Evolutionary conservation across 108 stramenopile species (phyloP), one percentile per base, ranked within the genome.

Genomic region (Cyclotella distinguenda): DNA sequence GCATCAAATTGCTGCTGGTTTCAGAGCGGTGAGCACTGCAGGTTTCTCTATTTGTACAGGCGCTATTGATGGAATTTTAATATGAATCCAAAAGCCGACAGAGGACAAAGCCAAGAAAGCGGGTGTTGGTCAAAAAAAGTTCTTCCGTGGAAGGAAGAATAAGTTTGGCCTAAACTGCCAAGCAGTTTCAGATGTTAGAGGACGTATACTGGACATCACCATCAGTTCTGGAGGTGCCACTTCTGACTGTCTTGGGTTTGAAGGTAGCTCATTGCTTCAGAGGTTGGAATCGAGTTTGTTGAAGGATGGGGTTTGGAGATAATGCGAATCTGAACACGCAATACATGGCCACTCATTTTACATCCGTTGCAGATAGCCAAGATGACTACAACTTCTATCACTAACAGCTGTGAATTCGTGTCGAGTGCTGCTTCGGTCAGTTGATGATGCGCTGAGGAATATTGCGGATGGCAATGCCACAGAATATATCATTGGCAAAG

Each of bases 51-150:
- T 31, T 44, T 74, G 73, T 68, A 64, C 53, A 53, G 81, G 81
- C 1, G 60, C 61, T 13, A 64, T 82, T 44, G 81, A 82, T 53
- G 81, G 74, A 27, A 73, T 82, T 27, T 21, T 82, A 15, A 58
- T 77, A 28, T 75, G 74, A 69, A 81, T 50, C 0, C 25, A 79
- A 28, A 58, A 51, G 31, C 78, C 78, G 6, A 45, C 30, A 21
- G 28, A 49, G 13, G 44, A 55, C 9, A 62, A 68, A 4, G 32
- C 32, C 4, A 61, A 61, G 0, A 23, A 30, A 18, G 43, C 47
- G 0, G 59, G 48, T 40, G 53, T 64, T 22, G 64, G 69, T 40
- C 51, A 30, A 11, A 48, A 28, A 31, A 75, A 81, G 42, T 72
- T 66, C 28, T 68, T 68, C 22, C 76, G 80, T 38, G 46, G 57